Percentiles rank a stretch among this genome's conserved stretches.
Conservation (phyloP, 2,329 filamentous ascomycete species). For the Colletotrichum sp. region DNA sequence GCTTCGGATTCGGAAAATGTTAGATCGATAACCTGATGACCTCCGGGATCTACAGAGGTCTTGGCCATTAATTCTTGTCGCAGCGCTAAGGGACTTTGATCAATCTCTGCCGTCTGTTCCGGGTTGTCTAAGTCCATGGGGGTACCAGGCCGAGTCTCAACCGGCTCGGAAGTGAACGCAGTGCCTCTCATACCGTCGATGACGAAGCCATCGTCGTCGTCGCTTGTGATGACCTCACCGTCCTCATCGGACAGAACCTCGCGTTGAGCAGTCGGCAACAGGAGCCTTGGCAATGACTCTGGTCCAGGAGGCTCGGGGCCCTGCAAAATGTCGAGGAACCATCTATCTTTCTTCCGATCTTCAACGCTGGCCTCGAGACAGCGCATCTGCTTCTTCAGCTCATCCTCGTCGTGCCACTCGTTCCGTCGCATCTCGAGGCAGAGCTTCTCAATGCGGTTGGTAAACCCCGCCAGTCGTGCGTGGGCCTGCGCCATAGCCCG, state of each 20-base stretch:
- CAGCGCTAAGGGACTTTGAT: background rate
- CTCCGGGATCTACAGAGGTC: background rate
- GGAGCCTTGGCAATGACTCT: conserved; percentile 27
- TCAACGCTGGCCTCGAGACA: conserved; percentile 70
- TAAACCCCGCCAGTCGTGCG: conserved; percentile 43
- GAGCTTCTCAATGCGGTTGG: conserved; percentile 60
- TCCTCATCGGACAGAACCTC: conserved; percentile 34
- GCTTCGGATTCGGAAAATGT: conserved; percentile 11
- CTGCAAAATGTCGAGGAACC: conserved; percentile 53
- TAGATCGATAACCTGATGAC: conserved; percentile 9
- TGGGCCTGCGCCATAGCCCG: conserved; percentile 49
- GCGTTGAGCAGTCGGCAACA: conserved; percentile 27
- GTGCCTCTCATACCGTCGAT: conserved; percentile 33
- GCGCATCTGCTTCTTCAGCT: conserved; percentile 60
- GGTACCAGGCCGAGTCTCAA: background rate
- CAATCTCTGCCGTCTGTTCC: background rate
- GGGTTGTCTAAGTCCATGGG: conserved; percentile 7
- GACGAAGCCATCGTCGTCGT: conserved; percentile 55
- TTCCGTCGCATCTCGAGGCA: conserved; percentile 55
- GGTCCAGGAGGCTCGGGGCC: conserved; percentile 46
- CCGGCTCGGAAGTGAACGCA: background rate
- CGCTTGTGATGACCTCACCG: conserved; percentile 57
- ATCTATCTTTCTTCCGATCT: conserved; percentile 59
- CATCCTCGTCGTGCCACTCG: conserved; percentile 55
- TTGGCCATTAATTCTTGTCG: background rate